Evolutionary conservation across 164 flowering plant genomes (phyloP).

Genomic region (Vitis labrusca): DNA sequence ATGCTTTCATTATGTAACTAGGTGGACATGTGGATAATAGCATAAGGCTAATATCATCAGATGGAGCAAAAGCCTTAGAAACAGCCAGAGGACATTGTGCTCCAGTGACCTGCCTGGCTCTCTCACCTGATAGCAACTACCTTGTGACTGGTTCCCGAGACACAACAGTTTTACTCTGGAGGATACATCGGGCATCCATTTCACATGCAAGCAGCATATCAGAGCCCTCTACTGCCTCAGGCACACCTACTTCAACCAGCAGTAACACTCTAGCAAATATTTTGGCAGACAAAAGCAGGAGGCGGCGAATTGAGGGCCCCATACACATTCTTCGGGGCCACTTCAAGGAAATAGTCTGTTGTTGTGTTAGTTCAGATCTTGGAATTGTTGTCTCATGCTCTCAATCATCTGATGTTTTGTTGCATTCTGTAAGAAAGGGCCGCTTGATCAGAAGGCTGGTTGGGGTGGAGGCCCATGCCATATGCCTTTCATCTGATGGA

Average conservation of each 20-base stretch:
- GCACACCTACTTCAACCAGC: conserved; percentile 47
- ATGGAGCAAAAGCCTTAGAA: conserved; percentile 94
- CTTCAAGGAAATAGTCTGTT: conserved; percentile 65
- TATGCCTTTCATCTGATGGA: conserved; percentile 80
- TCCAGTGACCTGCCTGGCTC: conserved; percentile 87
- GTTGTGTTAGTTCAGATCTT: conserved; percentile 83
- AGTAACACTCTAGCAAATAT: conserved; percentile 35
- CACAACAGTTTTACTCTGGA: conserved; percentile 86
- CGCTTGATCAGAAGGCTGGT: conserved; percentile 67
- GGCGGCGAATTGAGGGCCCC: conserved; percentile 85
- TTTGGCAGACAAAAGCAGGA: conserved; percentile 53
- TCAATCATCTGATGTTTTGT: conserved; percentile 64
- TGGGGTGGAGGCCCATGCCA: conserved; percentile 70
- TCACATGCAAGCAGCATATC: conserved; percentile 45
- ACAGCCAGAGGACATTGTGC: conserved; percentile 89
- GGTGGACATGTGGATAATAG: conserved; percentile 97
- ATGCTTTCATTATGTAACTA: conserved; percentile 16
- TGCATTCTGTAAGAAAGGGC: conserved; percentile 88
- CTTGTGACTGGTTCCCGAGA: conserved; percentile 96
- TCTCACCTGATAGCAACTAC: conserved; percentile 76
- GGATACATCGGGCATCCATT: conserved; percentile 50
- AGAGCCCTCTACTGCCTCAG: conserved; percentile 46
- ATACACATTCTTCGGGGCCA: conserved; percentile 90
- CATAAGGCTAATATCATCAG: conserved; percentile 76
- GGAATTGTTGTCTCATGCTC: conserved; percentile 85